These are phyloP conservation scores for Theileria orientalis DNA, from an alignment of 169 alveolate species.

Conservation along the genomic window DNA sequence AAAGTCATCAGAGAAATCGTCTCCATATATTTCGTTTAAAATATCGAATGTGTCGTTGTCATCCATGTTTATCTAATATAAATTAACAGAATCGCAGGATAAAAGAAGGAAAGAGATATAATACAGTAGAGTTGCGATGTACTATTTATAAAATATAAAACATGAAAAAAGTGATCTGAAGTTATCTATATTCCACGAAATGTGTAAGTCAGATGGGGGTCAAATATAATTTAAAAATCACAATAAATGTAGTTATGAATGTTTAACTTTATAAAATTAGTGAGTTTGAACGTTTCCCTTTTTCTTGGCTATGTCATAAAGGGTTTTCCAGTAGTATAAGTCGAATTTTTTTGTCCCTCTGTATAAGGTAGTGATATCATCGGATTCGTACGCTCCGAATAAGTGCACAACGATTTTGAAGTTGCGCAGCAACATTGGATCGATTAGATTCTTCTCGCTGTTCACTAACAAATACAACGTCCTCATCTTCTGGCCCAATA, in stretches of 20 bases:
- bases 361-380: neutral
- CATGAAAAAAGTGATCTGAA: no score
- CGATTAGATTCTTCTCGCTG: neutral
- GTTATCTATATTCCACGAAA: no score
- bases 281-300: neutral
- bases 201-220: neutral
- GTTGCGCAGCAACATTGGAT: neutral
- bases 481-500: conserved; percentile 14
- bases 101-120: neutral
- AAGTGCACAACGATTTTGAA: neutral
- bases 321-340: conserved; percentile 2
- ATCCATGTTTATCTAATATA: neutral
- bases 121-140: neutral
- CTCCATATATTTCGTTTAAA: conserved; percentile 36
- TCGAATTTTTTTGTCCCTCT: neutral
- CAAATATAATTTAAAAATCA: no score
- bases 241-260: no score
- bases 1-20: neutral
- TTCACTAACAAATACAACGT: neutral
- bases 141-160: neutral
- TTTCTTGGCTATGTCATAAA: neutral
- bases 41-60: conserved; percentile 15
- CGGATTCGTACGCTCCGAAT: conserved; percentile 7
- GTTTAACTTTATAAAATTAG: no score
- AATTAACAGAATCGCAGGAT: neutral